Percentiles rank a stretch among this genome's conserved stretches.
phyloP scores from a whole-genome alignment of 2,329 filamentous ascomycete genomes.

The Pseudofabraea citricarpa region DNA sequence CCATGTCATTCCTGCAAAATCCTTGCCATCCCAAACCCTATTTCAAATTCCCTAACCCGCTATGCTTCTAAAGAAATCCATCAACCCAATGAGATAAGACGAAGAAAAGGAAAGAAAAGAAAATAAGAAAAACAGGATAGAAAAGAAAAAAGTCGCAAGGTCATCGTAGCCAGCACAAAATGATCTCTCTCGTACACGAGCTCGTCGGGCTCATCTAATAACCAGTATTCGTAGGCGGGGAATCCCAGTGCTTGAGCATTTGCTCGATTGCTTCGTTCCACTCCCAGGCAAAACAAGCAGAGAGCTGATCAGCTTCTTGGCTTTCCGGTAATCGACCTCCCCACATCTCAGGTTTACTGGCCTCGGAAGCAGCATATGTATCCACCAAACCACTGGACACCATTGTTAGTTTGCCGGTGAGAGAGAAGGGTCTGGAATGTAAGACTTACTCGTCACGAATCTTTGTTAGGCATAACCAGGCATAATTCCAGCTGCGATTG shows the following conservation, averaged over 20 bases:
- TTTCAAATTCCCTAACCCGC: too few relatives aligned
- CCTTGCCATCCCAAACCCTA: too few relatives aligned
- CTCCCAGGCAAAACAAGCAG: slow-evolving; percentile 58
- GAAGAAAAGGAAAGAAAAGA: too few relatives aligned
- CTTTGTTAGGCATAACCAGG: slow-evolving; percentile 66
- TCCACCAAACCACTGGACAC: slow-evolving; percentile 50
- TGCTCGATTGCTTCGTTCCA: slow-evolving; percentile 61
- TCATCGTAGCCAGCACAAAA: too few relatives aligned
- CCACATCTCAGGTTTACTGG: slow-evolving; percentile 66
- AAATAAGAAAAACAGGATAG: too few relatives aligned
- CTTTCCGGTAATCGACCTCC: slow-evolving; percentile 50
- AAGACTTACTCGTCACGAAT: slow-evolving; percentile 57
- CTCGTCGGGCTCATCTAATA: too few relatives aligned
- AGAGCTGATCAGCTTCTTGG: slow-evolving; percentile 53
- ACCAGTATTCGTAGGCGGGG: slow-evolving; percentile 54
- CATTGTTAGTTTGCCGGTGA: not conserved
- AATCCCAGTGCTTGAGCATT: slow-evolving; percentile 66
- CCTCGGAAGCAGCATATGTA: slow-evolving; percentile 56
- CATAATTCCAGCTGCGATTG: slow-evolving; percentile 70
- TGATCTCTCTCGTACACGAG: too few relatives aligned
- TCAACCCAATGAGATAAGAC: too few relatives aligned
- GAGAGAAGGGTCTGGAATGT: not conserved
- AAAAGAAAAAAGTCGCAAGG: too few relatives aligned
- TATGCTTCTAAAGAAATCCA: too few relatives aligned
- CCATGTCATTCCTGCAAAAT: too few relatives aligned